A percentile compares a stretch with the other conserved stretches of the same genome.
These are phyloP conservation scores for Dendrobium huoshanense DNA, from an alignment of 106 monocot genomes.

Conservation along the genomic window DNA sequence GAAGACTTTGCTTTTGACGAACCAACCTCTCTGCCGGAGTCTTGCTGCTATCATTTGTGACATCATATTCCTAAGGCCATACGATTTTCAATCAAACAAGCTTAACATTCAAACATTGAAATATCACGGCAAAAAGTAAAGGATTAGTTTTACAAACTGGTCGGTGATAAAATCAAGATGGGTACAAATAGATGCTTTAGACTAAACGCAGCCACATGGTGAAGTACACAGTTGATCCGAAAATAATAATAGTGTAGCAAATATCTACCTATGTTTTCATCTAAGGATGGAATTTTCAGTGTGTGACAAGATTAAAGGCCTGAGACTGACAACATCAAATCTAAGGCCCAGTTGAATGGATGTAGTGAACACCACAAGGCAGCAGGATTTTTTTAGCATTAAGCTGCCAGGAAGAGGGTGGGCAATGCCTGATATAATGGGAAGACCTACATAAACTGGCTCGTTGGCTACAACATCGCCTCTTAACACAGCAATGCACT, in stretches of 20 bases:
- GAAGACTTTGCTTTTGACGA: constrained; percentile 87
- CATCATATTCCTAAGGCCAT: constrained; percentile 70
- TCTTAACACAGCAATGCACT: too few species aligned
- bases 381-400: too few species aligned
- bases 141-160: not conserved
- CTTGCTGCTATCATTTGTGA: constrained; percentile 69
- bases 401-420: too few species aligned
- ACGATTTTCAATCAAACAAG: not conserved
- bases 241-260: not conserved
- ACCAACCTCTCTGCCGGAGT: constrained; percentile 77
- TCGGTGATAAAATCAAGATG: not conserved
- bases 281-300: not conserved
- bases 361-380: too few species aligned
- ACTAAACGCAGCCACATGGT: not conserved
- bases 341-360: not conserved
- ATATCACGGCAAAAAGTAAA: not conserved
- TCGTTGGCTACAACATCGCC: not conserved
- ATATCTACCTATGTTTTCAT: not conserved
- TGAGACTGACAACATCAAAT: not conserved
- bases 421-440: too few species aligned
- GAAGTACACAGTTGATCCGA: not conserved
- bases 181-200: not conserved
- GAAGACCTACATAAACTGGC: not conserved
- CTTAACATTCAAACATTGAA: not conserved
- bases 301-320: not conserved